Percentiles rank a stretch among this genome's conserved stretches.
Evolutionary conservation across 768 basidiomycete genomes (phyloP).

Genomic region (Lactifluus subvellereus): DNA sequence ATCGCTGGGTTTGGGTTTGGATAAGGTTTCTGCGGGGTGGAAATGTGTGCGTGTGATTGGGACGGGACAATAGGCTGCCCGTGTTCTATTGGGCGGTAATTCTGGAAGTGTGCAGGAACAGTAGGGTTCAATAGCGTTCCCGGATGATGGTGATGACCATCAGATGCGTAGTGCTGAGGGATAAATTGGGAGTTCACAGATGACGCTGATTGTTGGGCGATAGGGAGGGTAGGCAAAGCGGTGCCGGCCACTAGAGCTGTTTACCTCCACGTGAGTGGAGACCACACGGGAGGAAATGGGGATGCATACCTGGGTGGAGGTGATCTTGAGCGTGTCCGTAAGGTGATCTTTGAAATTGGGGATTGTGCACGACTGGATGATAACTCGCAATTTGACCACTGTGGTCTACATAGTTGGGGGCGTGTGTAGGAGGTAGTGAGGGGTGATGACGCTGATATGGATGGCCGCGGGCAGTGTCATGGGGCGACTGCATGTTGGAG

Average conservation of each 20-base stretch:
- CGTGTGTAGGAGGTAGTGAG: constrained; percentile 7
- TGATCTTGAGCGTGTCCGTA: constrained; percentile 15
- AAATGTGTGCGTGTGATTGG: constrained; percentile 8
- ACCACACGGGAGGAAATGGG: neutral
- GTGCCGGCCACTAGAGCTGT: constrained; percentile 2
- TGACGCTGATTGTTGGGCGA: constrained; percentile 17
- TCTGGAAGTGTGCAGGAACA: constrained; percentile 20
- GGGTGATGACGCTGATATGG: constrained; percentile 16
- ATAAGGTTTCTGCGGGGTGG: constrained; percentile 13
- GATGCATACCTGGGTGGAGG: constrained; percentile 5
- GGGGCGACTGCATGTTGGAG: constrained; percentile 20
- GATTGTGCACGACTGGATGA: neutral
- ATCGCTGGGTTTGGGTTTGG: constrained; percentile 18
- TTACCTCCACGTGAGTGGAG: neutral
- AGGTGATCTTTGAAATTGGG: constrained; percentile 9
- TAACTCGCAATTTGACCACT: constrained; percentile 5
- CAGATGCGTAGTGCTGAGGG: constrained; percentile 14
- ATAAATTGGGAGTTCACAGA: constrained; percentile 11
- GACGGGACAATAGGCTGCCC: constrained; percentile 23
- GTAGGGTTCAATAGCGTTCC: constrained; percentile 17
- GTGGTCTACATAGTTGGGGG: constrained; percentile 9
- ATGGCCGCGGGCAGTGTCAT: constrained; percentile 15
- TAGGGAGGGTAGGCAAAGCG: neutral
- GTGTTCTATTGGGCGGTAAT: constrained; percentile 20
- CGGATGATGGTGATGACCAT: constrained; percentile 5